Evolutionary conservation across 306 rosid genomes (phyloP), one percentile per base, ranked within the genome.

Genomic region (Delonix regia): DNA sequence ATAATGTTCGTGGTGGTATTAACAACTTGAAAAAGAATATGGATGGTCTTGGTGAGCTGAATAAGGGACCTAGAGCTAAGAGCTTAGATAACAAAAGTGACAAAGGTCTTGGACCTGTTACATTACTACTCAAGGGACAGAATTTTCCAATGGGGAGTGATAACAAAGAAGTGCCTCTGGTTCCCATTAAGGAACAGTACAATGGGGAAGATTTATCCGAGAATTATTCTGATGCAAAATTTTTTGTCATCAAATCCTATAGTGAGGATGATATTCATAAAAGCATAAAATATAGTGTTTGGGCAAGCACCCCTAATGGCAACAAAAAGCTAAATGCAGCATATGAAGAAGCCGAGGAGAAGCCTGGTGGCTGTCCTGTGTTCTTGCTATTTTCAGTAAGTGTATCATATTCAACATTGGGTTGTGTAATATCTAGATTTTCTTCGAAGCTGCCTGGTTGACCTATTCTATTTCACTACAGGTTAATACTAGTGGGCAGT

Each of bases 221-320:
- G 78, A 68, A 57, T 51, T 82, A 77, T 66, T 61, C 78, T 33
- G 83, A 87, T 44, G 91, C 91, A 25, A 87, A 66, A 12, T 69
- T 85, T 83, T 87, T 80, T 52, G 78, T 87, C 44, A 82, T 87
- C 59, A 87, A 87, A 77, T 87, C 91, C 8, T 87, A 87, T 38
- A 87, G 91, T 2, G 91, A 87, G 79, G 91, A 87, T 77, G 88
- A 87, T 66, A 60, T 87, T 79, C 91, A 87, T 62, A 87, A 87
- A 52, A 87, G 91, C 83, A 82, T 87, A 57, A 87, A 87, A 71
- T 87, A 87, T 60, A 42, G 63, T 51, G 87, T 85, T 73, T 85
- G 91, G 91, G 84, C 91, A n/a, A 87, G 91, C 78, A 87, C 90
- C 30, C 80, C 82, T 30, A 87, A 85, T 7, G 91, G 91, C 25